Base-by-base conservation (phyloP, 371 early-diverging fungal genomes). In the Mortierella polycephala region DNA sequence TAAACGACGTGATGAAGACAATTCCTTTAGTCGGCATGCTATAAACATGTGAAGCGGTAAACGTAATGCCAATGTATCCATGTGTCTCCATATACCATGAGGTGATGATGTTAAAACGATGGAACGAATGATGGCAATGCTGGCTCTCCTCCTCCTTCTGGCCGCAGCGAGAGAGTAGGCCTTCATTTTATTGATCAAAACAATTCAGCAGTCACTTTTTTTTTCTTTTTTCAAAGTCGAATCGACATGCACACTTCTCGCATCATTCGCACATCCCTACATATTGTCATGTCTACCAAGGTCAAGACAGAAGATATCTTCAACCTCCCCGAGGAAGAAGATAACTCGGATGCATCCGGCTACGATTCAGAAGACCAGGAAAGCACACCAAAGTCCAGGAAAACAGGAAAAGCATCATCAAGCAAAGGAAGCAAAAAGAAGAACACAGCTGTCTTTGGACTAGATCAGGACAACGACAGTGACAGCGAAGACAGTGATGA, bases 391-490 rank as follows among this genome's bases (percentile, higher is more conserved):
- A 64, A 23, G 59, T 54, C 57, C 5, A 71, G 61, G 18, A 77
- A 71, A 51, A 30, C 50, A 3, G 30, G 53, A 3, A 39, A 64
- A 9, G 20, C 51, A 51, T 18, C 51, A 6, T 14, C 51, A 9
- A 18, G 20, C 51, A 51, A 51, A 18, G 20, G 7, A 20, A 63
- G 42, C 1, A 67, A 61, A 37, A 72, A 57, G 46, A 67, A 60
- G 61, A 60, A 45, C 55, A 57, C 76, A 16, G 67, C 56, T 14
- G 76, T 72, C 16, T 83, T 71, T 61, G 83, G 84, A 8, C 62
- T 75, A 7, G 82, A 81, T n/a, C 75, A 75, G 41, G 66, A 71
- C 5, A 74, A 51, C n/a, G 82, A 75, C 21, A 62, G 66, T 11
- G 71, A 81, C 20, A 64, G 69, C 4, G 44, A 57, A 14, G 50